phyloP scores from a whole-genome alignment of 1,284 basidiomycete species.

The Mycena citricolor region DNA sequence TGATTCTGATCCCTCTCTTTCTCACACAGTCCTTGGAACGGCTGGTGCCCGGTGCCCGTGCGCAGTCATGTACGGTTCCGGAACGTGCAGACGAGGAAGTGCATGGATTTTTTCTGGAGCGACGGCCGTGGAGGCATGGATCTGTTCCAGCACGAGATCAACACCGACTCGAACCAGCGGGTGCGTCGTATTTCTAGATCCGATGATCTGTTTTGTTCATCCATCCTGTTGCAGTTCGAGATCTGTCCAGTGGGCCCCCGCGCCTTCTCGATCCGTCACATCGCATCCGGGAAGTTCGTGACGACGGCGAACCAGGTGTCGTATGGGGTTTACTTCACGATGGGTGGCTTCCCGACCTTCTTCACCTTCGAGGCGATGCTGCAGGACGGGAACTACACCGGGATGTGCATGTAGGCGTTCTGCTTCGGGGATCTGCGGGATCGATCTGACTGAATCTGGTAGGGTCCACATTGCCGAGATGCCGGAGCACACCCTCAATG shows the following conservation, averaged over 20 bases:
- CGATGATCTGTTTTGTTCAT: not conserved
- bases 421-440: too few species aligned
- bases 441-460: too few species aligned
- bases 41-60: slow-evolving; percentile 3
- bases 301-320: not conserved
- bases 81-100: not conserved
- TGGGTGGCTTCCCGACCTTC: slow-evolving; percentile 1
- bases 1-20: too few species aligned
- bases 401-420: slow-evolving; percentile 2
- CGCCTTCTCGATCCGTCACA: slow-evolving; percentile 6
- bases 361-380: slow-evolving; percentile 1
- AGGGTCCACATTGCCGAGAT: too few species aligned
- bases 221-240: slow-evolving; percentile 2
- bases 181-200: not conserved
- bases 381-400: not conserved
- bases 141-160: not conserved
- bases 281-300: slow-evolving; percentile 2
- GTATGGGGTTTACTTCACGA: not conserved
- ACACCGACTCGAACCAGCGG: not conserved
- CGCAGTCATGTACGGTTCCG: not conserved
- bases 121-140: not conserved
- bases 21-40: slow-evolving; percentile 2
- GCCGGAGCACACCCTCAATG: not conserved
- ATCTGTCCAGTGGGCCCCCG: slow-evolving; percentile 2
- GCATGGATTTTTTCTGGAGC: not conserved